phyloP scores from a whole-genome alignment of 2,329 filamentous ascomycete genomes.

The Aspergillus phoenicis region DNA sequence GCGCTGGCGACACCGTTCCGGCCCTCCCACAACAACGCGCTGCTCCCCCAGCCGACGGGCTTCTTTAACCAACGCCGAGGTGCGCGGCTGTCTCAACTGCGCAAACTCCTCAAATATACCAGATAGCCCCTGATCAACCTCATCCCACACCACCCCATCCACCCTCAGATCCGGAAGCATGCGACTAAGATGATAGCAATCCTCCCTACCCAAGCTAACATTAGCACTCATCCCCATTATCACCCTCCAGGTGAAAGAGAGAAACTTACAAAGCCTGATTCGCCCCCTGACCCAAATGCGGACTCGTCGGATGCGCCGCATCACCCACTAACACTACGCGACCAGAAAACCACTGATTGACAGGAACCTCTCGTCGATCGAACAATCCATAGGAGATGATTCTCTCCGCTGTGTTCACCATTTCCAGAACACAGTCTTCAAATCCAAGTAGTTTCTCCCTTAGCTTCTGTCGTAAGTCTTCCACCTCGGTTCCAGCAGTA shows the following conservation, averaged over 20 bases:
- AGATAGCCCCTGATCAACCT: background rate
- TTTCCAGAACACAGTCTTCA: background rate
- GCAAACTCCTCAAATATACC: conserved; percentile 2
- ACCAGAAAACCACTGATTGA: conserved; percentile 1
- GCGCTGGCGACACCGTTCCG: background rate
- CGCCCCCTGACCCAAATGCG: conserved; percentile 11
- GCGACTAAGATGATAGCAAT: conserved; percentile 6
- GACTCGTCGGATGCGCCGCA: conserved; percentile 13
- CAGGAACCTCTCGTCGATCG: background rate
- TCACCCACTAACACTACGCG: conserved; percentile 11
- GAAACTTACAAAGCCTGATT: conserved; percentile 12
- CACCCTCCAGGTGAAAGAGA: background rate
- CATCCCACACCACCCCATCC: background rate
- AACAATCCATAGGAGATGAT: conserved; percentile 8
- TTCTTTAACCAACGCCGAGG: conserved; percentile 1
- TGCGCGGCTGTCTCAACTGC: background rate
- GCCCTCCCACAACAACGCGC: conserved; percentile 1
- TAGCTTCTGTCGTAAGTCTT: background rate
- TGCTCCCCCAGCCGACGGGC: conserved; percentile 1
- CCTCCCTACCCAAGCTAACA: background rate
- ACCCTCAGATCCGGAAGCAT: background rate
- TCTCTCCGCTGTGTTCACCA: background rate
- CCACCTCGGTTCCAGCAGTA: background rate
- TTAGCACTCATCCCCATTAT: background rate
- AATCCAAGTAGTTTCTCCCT: background rate